Evolutionary conservation across 1,284 basidiomycete genomes (phyloP).

Genomic region (Crucibulum parvulum): DNA sequence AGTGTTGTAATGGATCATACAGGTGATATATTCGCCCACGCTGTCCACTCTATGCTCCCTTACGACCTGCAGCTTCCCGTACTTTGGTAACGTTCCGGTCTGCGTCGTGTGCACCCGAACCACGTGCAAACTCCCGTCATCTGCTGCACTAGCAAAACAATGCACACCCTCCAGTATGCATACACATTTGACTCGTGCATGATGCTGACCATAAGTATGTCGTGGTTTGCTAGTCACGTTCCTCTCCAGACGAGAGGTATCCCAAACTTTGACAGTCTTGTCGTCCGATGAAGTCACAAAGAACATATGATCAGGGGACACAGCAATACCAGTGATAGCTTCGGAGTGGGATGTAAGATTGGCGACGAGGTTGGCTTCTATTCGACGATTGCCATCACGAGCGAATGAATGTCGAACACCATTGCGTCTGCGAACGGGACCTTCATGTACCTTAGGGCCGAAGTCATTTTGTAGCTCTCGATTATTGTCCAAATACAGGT

Average conservation of each 20-base stretch:
- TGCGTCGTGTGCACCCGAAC: slow-evolving; percentile 80
- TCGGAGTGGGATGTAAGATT: slow-evolving; percentile 89
- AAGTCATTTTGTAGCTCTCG: slow-evolving; percentile 89
- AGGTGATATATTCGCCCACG: slow-evolving; percentile 79
- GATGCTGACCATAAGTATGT: slow-evolving; percentile 80
- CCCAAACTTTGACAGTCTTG: slow-evolving; percentile 57
- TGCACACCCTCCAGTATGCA: slow-evolving; percentile 86
- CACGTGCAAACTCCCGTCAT: slow-evolving; percentile 87
- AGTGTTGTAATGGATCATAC: slow-evolving; percentile 78
- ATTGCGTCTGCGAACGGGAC: slow-evolving; percentile 78
- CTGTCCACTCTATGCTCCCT: slow-evolving; percentile 76
- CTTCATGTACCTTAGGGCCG: slow-evolving; percentile 84
- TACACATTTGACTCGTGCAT: slow-evolving; percentile 80
- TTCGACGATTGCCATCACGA: slow-evolving; percentile 62
- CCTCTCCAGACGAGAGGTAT: slow-evolving; percentile 55
- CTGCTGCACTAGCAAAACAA: slow-evolving; percentile 88
- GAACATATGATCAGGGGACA: slow-evolving; percentile 94
- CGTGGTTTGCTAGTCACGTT: slow-evolving; percentile 78
- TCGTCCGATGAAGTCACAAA: slow-evolving; percentile 92
- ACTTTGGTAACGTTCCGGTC: slow-evolving; percentile 76
- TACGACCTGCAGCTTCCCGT: slow-evolving; percentile 78
- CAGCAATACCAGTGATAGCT: slow-evolving; percentile 81
- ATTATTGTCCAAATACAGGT: slow-evolving; percentile 87
- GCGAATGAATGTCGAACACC: slow-evolving; percentile 69
- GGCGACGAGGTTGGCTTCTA: slow-evolving; percentile 82